Evolutionary conservation across 2,329 filamentous ascomycete species (phyloP).

Genomic region (Spiromastix sp.): DNA sequence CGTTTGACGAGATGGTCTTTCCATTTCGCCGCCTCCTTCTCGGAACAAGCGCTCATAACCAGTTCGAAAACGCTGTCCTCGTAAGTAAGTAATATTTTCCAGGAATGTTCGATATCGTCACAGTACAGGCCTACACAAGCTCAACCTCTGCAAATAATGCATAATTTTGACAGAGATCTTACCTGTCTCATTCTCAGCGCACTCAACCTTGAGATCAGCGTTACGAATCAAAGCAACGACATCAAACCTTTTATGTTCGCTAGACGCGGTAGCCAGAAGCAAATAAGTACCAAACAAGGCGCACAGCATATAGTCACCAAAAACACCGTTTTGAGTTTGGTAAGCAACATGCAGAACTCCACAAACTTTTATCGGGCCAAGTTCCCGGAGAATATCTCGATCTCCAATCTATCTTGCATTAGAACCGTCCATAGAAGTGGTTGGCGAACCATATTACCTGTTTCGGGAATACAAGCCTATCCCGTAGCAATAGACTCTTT

Average conservation of each 20-base stretch:
- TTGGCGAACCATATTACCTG: slow-evolving; percentile 41
- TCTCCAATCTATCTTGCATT: background rate
- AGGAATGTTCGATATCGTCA: slow-evolving; percentile 74
- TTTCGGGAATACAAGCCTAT: slow-evolving; percentile 64
- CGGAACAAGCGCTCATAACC: slow-evolving; percentile 75
- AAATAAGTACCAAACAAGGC: slow-evolving; percentile 74
- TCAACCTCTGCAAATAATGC: slow-evolving; percentile 7
- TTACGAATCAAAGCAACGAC: slow-evolving; percentile 66
- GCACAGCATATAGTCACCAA: slow-evolving; percentile 75
- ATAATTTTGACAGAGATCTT: slow-evolving; percentile 7
- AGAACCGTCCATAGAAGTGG: background rate
- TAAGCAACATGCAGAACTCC: slow-evolving; percentile 77
- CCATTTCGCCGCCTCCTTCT: slow-evolving; percentile 73
- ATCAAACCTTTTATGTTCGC: slow-evolving; percentile 57
- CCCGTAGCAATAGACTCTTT: slow-evolving; percentile 76
- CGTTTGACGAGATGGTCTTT: slow-evolving; percentile 52
- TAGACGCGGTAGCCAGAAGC: slow-evolving; percentile 60
- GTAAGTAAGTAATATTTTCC: slow-evolving; percentile 81
- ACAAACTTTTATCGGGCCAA: slow-evolving; percentile 73
- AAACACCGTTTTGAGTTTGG: slow-evolving; percentile 56
- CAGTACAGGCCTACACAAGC: slow-evolving; percentile 63
- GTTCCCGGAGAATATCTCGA: slow-evolving; percentile 58
- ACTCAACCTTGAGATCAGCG: slow-evolving; percentile 55
- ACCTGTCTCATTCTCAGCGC: slow-evolving; percentile 67
- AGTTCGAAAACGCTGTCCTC: slow-evolving; percentile 71